A percentile compares a stretch with the other conserved stretches of the same genome.
Conservation (phyloP, 371 early-diverging fungal species). For the Phascolomyces articulosus region DNA sequence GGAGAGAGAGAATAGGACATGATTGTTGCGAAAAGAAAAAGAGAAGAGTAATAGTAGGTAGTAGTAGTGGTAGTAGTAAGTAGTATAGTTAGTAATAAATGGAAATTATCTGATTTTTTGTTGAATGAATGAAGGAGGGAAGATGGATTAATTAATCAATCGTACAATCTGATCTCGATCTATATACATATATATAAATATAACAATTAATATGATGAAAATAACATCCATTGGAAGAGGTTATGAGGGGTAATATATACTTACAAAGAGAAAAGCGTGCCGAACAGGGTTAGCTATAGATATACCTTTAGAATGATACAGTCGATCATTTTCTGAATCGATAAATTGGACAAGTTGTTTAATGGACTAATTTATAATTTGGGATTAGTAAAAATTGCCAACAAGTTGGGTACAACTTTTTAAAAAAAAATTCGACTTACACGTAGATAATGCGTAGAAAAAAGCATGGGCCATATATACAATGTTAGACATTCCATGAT, state of each 20-base stretch:
- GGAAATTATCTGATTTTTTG: neutral
- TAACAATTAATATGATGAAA: neutral
- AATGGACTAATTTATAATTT: constrained; percentile 25
- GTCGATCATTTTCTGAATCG: constrained; percentile 39
- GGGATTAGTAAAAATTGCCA: neutral
- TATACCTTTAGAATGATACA: constrained; percentile 37
- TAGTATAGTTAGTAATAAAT: no score
- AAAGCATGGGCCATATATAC: constrained; percentile 48
- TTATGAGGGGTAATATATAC: constrained; percentile 7
- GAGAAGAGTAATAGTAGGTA: neutral
- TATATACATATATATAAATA: neutral
- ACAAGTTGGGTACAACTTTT: neutral
- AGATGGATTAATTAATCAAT: constrained; percentile 3
- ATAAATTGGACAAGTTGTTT: constrained; percentile 38
- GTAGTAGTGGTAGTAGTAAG: neutral
- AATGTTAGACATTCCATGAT: constrained; percentile 49
- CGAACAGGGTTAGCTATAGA: constrained; percentile 49
- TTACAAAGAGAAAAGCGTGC: constrained; percentile 53
- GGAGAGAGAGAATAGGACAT: neutral
- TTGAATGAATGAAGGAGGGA: neutral
- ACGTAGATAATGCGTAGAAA: constrained; percentile 50
- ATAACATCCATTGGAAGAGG: neutral
- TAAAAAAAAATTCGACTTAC: constrained; percentile 18
- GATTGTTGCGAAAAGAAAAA: neutral
- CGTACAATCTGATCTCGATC: constrained; percentile 11